A percentile compares a stretch with the other conserved stretches of the same genome.
These are phyloP conservation scores for Aspergillus oerlinghausenensis DNA, from an alignment of 2,329 filamentous ascomycete species.

Conservation along the genomic window DNA sequence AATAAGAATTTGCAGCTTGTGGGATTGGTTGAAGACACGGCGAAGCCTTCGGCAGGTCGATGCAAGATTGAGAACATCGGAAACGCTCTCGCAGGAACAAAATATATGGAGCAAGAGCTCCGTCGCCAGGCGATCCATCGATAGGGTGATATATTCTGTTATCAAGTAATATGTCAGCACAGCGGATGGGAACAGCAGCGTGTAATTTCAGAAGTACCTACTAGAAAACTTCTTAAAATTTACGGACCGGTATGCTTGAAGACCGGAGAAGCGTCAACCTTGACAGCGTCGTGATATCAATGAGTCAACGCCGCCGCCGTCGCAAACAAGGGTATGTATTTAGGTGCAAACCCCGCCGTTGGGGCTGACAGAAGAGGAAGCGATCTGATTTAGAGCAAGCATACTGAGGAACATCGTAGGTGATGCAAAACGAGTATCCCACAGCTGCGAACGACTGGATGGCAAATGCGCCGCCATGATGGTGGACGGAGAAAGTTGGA, in stretches of 20 bases:
- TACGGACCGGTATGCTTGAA: not conserved
- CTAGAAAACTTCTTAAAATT: not conserved
- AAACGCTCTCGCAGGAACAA: slow-evolving; percentile 48
- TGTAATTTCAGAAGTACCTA: not conserved
- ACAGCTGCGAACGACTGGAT: slow-evolving; percentile 17
- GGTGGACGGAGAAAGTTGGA: slow-evolving; percentile 10
- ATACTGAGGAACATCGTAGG: slow-evolving; percentile 4
- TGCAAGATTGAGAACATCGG: slow-evolving; percentile 52
- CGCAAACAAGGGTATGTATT: slow-evolving; percentile 11
- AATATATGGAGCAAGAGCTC: slow-evolving; percentile 57
- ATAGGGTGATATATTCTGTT: slow-evolving; percentile 31
- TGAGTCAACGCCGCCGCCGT: slow-evolving; percentile 17
- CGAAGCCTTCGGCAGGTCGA: slow-evolving; percentile 53
- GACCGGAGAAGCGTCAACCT: not conserved
- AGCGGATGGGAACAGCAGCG: not conserved
- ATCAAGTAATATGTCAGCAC: not conserved
- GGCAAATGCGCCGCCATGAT: slow-evolving; percentile 19
- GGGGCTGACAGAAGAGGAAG: slow-evolving; percentile 20
- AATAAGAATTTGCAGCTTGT: slow-evolving; percentile 52
- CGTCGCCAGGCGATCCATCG: slow-evolving; percentile 52
- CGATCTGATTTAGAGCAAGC: slow-evolving; percentile 2
- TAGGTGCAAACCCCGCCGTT: slow-evolving; percentile 31
- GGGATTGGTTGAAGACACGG: slow-evolving; percentile 49
- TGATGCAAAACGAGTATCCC: not conserved
- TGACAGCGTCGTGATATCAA: slow-evolving; percentile 11